Evolutionary conservation across 2,329 filamentous ascomycete genomes (phyloP), one percentile per base, ranked within the genome.

Genomic region (Xylariaceae sp.): DNA sequence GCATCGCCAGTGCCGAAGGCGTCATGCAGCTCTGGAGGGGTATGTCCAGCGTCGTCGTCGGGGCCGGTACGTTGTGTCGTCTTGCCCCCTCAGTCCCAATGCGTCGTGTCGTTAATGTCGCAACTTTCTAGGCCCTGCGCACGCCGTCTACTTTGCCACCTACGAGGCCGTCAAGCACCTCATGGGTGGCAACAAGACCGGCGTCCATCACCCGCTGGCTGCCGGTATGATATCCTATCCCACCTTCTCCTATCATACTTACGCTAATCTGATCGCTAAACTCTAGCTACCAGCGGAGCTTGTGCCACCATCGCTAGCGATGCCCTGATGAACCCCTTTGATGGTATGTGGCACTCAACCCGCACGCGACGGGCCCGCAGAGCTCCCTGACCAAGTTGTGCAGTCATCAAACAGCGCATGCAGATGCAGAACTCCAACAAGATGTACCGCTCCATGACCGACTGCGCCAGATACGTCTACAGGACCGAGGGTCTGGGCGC

Each of bases 381-480:
- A 35, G 38, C 30, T 15, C 44, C 11, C 31, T 44, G 45, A 45
- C 54, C 54, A 49, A 56, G 40, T 12, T 41, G 22, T 33, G 30
- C 64, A 96, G 94, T 99, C 54, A 96, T 99, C 76, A 99, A 99
- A 74, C 94, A 99, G 71, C 89, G 94, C 62, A 99, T 99, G 94
- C 94, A 99, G 71, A 88, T 99, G 52, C 89, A 96, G 68, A 88
- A 94, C 64, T 97, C 92, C n/a, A 84, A 85, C 58, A 82, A 81
- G 60, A 83, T 86, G 74, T 96, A 97, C 74, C 86, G 85, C 62
- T 90, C 87, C 18, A 86, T 97, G 72, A 68, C 79, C 49, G 87
- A 96, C 66, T 99, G 94, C 75, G 92, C 92, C 49, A 83, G 80
- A 66, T 86, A 89, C 58, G 87, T 99, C 53, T 96, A 96, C 73